Percentiles rank a stretch among this genome's conserved stretches.
These are phyloP conservation scores for Plasmopara halstedii DNA, from an alignment of 352 stramenopile species.

Conservation along the genomic window DNA sequence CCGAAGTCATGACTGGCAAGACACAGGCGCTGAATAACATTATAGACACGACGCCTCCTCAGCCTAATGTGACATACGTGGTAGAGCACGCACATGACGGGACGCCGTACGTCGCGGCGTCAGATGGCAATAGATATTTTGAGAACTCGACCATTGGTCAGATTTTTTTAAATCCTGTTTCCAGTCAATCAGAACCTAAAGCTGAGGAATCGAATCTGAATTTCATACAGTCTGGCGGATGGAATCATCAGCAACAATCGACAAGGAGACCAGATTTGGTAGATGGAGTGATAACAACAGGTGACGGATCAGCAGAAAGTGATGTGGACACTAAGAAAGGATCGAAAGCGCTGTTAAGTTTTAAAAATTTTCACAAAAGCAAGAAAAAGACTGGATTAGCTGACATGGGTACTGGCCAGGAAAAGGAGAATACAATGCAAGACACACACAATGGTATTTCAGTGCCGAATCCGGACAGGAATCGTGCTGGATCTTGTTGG, in stretches of 20 bases:
- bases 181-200: constrained; percentile 2
- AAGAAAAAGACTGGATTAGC: constrained; percentile 17
- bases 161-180: constrained; percentile 26
- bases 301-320: constrained; percentile 1
- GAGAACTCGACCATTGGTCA: constrained; percentile 41
- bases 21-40: constrained; percentile 34
- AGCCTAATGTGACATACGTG: constrained; percentile 28
- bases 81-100: constrained; percentile 31
- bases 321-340: constrained; percentile 16
- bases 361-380: constrained; percentile 20
- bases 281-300: constrained; percentile 1
- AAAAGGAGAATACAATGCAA: constrained; percentile 10
- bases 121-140: constrained; percentile 29
- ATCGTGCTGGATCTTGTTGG: constrained; percentile 34
- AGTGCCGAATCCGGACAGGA: constrained; percentile 35
- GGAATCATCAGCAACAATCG: constrained; percentile 6
- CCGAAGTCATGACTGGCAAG: constrained; percentile 37
- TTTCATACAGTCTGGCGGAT: constrained; percentile 18
- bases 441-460: constrained; percentile 12
- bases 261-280: constrained; percentile 14
- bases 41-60: constrained; percentile 31
- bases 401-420: constrained; percentile 7
- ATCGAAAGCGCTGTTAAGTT: constrained; percentile 12
- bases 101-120: constrained; percentile 33
- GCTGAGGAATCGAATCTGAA: constrained; percentile 28